These are phyloP conservation scores for Paecilomyces variotii DNA, from an alignment of 2,329 filamentous ascomycete species.

Conservation along the genomic window DNA sequence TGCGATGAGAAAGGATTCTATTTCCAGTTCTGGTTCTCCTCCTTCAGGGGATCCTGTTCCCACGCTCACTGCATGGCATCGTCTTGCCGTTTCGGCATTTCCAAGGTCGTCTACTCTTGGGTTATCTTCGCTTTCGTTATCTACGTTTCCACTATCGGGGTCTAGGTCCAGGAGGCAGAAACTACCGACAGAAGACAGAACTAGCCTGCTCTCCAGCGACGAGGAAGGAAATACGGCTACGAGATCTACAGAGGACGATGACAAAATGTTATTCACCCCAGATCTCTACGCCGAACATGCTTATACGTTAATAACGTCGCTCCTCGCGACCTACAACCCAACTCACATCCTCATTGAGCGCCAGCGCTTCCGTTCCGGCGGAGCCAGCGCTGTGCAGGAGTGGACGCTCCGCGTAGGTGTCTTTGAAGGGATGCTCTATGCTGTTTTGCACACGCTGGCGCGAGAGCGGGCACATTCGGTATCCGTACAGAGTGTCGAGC, in stretches of 20 bases:
- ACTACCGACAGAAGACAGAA: neutral
- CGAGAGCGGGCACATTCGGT: conserved; percentile 37
- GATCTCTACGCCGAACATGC: conserved; percentile 47
- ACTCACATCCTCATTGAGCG: conserved; percentile 64
- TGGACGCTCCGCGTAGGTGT: conserved; percentile 80
- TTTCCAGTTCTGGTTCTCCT: neutral
- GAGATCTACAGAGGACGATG: conserved; percentile 3
- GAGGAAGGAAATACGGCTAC: neutral
- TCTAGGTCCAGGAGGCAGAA: neutral
- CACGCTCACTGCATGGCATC: conserved; percentile 34
- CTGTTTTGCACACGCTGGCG: conserved; percentile 52
- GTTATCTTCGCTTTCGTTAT: neutral
- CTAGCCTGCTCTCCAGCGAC: neutral
- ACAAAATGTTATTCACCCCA: conserved; percentile 40
- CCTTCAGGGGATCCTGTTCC: neutral
- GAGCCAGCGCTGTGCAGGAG: conserved; percentile 59
- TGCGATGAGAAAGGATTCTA: neutral
- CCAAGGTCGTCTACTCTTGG: neutral
- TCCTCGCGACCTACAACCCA: conserved; percentile 47
- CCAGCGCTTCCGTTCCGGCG: conserved; percentile 57
- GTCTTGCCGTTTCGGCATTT: conserved; percentile 26
- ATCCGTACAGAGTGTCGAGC: conserved; percentile 45
- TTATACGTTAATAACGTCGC: conserved; percentile 44
- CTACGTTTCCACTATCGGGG: neutral
- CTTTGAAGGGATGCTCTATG: conserved; percentile 74